Percentiles rank a stretch among this genome's conserved stretches.
Evolutionary conservation across 2,329 filamentous ascomycete genomes (phyloP).

Genomic region (Exophiala viscosa): DNA sequence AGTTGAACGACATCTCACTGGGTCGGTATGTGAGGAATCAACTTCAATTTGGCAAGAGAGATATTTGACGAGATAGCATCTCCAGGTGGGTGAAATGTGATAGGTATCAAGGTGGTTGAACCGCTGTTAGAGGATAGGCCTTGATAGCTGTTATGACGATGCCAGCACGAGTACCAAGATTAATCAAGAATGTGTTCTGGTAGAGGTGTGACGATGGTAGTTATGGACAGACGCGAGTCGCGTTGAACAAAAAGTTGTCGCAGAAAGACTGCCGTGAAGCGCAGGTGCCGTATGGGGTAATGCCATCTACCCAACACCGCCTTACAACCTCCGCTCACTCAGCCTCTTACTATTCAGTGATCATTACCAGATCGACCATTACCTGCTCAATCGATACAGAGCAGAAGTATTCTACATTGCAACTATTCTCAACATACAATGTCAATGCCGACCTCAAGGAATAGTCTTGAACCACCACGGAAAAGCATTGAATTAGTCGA

Average conservation of each 20-base stretch:
- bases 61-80: conserved; percentile 13
- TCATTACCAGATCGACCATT: neutral
- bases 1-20: conserved; percentile 15
- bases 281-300: neutral
- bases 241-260: too few relatives aligned
- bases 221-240: too few relatives aligned
- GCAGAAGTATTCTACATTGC: too few relatives aligned
- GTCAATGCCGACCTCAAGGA: conserved; percentile 28
- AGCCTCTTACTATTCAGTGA: neutral
- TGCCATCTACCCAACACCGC: conserved; percentile 4
- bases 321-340: conserved; percentile 5
- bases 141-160: too few relatives aligned
- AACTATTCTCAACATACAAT: conserved; percentile 3
- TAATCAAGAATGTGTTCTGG: neutral
- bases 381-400: neutral
- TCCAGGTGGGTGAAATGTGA: neutral
- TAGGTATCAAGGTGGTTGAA: neutral
- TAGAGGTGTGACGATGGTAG: neutral
- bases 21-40: conserved; percentile 27
- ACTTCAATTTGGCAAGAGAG: neutral
- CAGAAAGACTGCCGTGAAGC: neutral
- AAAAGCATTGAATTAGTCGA: conserved; percentile 56
- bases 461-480: conserved; percentile 50
- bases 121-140: neutral
- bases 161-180: too few relatives aligned